Conservation (phyloP, 1,139 yeast genomes). For the Suhomyces bolitotheri region DNA sequence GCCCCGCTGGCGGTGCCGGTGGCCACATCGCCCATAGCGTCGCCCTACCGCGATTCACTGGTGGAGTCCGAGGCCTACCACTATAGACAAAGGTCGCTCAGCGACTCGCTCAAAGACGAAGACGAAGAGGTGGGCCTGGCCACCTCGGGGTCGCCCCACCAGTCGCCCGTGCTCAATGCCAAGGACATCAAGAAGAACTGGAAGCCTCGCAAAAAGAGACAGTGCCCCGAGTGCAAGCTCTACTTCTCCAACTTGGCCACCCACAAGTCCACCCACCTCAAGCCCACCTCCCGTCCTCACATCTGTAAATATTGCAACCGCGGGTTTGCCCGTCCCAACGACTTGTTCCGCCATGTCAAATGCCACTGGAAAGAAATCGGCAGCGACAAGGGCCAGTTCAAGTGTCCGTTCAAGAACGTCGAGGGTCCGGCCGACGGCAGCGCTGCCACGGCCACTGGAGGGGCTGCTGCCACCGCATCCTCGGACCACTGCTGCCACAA, state of each 20-base stretch:
- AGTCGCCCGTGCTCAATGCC: slow-evolving; percentile 8
- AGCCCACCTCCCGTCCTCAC: slow-evolving; percentile 74
- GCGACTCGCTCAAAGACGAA: slow-evolving; percentile 5
- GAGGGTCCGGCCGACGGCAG: no score
- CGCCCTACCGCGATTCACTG: slow-evolving; percentile 10
- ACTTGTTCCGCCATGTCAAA: slow-evolving; percentile 77
- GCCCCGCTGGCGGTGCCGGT: not conserved
- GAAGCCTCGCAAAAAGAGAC: slow-evolving; percentile 72
- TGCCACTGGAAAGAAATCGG: slow-evolving; percentile 77
- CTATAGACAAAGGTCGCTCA: slow-evolving; percentile 5
- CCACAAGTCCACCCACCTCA: slow-evolving; percentile 78
- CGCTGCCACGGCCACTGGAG: not conserved
- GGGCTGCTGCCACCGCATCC: slow-evolving; percentile 9
- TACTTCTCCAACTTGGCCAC: slow-evolving; percentile 81
- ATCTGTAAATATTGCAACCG: slow-evolving; percentile 75
- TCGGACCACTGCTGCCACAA: slow-evolving; percentile 64
- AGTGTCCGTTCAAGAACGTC: slow-evolving; percentile 44
- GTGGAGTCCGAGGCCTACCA: slow-evolving; percentile 10
- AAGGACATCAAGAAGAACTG: slow-evolving; percentile 19
- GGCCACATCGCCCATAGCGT: slow-evolving; percentile 6
- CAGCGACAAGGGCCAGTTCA: slow-evolving; percentile 47
- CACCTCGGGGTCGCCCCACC: slow-evolving; percentile 9
- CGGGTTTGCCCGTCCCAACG: slow-evolving; percentile 88
- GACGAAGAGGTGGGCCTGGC: slow-evolving; percentile 13
- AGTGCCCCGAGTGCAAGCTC: slow-evolving; percentile 79